These are phyloP conservation scores for Beauveria rudraprayagi DNA, from an alignment of 2,329 filamentous ascomycete species.

Conservation along the genomic window DNA sequence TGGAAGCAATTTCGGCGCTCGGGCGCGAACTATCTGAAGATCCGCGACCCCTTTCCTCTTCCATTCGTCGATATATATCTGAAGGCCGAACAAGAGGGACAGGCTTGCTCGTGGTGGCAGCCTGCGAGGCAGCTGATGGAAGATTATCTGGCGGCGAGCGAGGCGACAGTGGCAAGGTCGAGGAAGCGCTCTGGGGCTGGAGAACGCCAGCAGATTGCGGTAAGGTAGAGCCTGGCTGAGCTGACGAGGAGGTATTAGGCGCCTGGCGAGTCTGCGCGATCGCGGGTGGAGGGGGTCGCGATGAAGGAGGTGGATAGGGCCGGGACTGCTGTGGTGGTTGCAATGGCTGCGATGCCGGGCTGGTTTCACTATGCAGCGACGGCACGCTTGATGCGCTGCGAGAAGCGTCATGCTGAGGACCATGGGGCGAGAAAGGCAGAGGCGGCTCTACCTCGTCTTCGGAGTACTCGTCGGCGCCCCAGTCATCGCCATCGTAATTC, in stretches of 20 bases:
- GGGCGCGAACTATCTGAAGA: constrained; percentile 51
- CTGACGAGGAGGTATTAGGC: background rate
- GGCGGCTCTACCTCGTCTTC: constrained; percentile 35
- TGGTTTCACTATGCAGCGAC: constrained; percentile 21
- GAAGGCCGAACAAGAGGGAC: constrained; percentile 62
- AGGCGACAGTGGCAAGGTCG: constrained; percentile 2
- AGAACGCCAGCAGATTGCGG: background rate
- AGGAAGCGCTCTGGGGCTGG: constrained; percentile 5
- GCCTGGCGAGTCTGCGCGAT: background rate
- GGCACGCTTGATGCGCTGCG: background rate
- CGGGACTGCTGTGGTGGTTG: background rate
- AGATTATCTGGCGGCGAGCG: constrained; percentile 7
- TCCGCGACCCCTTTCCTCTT: constrained; percentile 49
- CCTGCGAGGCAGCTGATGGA: background rate
- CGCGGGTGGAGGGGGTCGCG: background rate
- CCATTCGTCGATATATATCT: constrained; percentile 68
- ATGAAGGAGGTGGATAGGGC: background rate
- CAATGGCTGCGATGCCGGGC: constrained; percentile 8
- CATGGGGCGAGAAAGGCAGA: background rate
- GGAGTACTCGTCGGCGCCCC: constrained; percentile 68
- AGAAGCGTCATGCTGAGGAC: constrained; percentile 1
- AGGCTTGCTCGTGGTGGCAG: constrained; percentile 31
- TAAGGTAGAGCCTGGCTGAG: background rate
- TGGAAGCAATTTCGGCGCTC: constrained; percentile 38
- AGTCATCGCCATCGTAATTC: constrained; percentile 88